Percentiles rank a stretch among this genome's conserved stretches.
Conservation (phyloP, 495 filamentous ascomycete species). For the Aspergillus nidulans region DNA sequence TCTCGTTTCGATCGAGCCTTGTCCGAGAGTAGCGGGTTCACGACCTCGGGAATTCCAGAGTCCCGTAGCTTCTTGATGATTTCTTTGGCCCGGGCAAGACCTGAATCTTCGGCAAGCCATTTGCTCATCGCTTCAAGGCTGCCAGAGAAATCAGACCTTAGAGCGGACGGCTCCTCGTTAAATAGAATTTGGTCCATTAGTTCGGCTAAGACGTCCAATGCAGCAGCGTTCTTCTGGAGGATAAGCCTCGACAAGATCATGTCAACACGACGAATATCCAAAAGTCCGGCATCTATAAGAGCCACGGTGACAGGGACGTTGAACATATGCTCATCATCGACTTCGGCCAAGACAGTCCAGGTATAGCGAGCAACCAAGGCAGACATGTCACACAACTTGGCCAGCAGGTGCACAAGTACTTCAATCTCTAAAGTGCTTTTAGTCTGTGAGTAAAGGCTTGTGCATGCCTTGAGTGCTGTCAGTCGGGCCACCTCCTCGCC, state of each 20-base stretch:
- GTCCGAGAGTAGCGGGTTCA: constrained; percentile 45
- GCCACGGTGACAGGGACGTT: constrained; percentile 72
- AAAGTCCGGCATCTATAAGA: constrained; percentile 65
- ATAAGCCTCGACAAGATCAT: constrained; percentile 68
- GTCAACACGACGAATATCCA: constrained; percentile 81
- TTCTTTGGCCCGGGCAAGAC: constrained; percentile 56
- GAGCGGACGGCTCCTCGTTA: constrained; percentile 65
- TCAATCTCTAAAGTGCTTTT: constrained; percentile 68
- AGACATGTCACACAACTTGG: constrained; percentile 74
- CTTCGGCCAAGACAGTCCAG: constrained; percentile 55
- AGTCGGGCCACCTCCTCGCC: constrained; percentile 64
- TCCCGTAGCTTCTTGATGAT: constrained; percentile 69
- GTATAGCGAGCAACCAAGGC: constrained; percentile 69
- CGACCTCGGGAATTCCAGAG: constrained; percentile 52
- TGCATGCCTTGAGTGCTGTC: constrained; percentile 67
- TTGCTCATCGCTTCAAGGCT: constrained; percentile 75
- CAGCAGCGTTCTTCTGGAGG: constrained; percentile 57
- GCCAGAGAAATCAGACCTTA: constrained; percentile 81
- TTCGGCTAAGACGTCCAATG: constrained; percentile 69
- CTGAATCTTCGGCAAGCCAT: constrained; percentile 74
- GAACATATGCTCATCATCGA: constrained; percentile 72
- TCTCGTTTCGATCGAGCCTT: constrained; percentile 56
- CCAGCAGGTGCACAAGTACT: constrained; percentile 74
- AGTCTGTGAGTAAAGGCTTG: constrained; percentile 58
- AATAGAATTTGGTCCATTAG: constrained; percentile 74